These are phyloP conservation scores for Solanum virginianum DNA, from an alignment of 257 asterid genomes.

Conservation along the genomic window DNA sequence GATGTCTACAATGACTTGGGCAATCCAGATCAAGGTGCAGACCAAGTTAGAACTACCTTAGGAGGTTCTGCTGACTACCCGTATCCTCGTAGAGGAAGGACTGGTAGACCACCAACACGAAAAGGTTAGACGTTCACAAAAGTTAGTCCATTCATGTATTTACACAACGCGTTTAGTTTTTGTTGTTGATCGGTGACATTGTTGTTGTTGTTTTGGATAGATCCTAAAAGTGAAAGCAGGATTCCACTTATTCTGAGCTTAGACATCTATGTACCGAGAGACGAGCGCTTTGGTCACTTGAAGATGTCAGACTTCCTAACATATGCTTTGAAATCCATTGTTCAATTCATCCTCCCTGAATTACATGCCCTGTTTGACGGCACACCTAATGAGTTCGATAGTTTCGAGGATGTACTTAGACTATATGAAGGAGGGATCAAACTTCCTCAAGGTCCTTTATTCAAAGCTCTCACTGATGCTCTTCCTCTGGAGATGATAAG, in stretches of 20 bases:
- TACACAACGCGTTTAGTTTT: not conserved
- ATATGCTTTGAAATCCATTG: slow-evolving; percentile 50
- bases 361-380: slow-evolving; percentile 43
- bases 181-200: not conserved
- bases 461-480: slow-evolving; percentile 26
- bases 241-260: slow-evolving; percentile 38
- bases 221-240: slow-evolving; percentile 61
- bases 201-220: slow-evolving; percentile 8
- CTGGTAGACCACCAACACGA: slow-evolving; percentile 45
- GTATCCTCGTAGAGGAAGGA: slow-evolving; percentile 78
- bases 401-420: slow-evolving; percentile 50
- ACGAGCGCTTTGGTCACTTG: slow-evolving; percentile 62
- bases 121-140: slow-evolving; percentile 16
- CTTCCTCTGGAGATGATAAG: slow-evolving; percentile 45
- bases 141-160: too few species aligned
- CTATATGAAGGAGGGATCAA: slow-evolving; percentile 47
- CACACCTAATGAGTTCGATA: slow-evolving; percentile 58
- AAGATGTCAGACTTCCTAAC: slow-evolving; percentile 69
- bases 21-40: slow-evolving; percentile 52
- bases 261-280: slow-evolving; percentile 67
- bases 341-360: slow-evolving; percentile 58
- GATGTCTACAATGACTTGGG: slow-evolving; percentile 64
- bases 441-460: slow-evolving; percentile 19
- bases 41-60: slow-evolving; percentile 40
- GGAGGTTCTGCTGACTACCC: slow-evolving; percentile 64